Evolutionary conservation across 2,329 filamentous ascomycete species (phyloP).

Genomic region (Gnomoniopsis sp.): DNA sequence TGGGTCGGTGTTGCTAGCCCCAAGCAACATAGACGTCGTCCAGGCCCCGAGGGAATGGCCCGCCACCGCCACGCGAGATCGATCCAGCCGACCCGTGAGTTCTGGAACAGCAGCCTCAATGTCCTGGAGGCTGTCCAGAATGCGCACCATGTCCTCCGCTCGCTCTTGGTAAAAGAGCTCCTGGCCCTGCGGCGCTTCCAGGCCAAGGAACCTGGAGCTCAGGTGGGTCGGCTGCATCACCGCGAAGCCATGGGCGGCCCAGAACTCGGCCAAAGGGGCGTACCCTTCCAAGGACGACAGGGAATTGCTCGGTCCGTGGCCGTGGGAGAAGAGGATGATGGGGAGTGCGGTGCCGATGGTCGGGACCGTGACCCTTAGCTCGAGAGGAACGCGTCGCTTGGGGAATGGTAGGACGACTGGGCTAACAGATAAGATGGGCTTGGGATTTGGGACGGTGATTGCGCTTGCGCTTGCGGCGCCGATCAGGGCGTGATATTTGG

Average conservation of each 20-base stretch:
- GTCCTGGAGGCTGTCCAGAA: slow-evolving; percentile 34
- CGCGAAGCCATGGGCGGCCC: slow-evolving; percentile 38
- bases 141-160: slow-evolving; percentile 31
- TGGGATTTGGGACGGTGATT: slow-evolving; percentile 29
- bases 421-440: slow-evolving; percentile 29
- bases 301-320: slow-evolving; percentile 34
- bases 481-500: slow-evolving; percentile 16
- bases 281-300: slow-evolving; percentile 41
- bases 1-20: slow-evolving; percentile 32
- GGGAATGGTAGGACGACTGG: slow-evolving; percentile 27
- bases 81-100: slow-evolving; percentile 33
- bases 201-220: slow-evolving; percentile 29
- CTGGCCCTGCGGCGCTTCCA: slow-evolving; percentile 19
- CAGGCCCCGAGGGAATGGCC: slow-evolving; percentile 37
- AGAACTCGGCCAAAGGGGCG: slow-evolving; percentile 37
- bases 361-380: slow-evolving; percentile 35
- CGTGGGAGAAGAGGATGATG: slow-evolving; percentile 38
- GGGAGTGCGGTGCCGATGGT: slow-evolving; percentile 30
- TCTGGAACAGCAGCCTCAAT: slow-evolving; percentile 32
- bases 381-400: slow-evolving; percentile 27
- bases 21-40: slow-evolving; percentile 33
- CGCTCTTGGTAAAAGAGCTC: slow-evolving; percentile 31
- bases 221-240: slow-evolving; percentile 42
- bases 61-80: slow-evolving; percentile 29
- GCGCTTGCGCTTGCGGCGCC: slow-evolving; percentile 27